These are phyloP conservation scores for Corynespora cassiicola DNA, from an alignment of 2,329 filamentous ascomycete genomes.

Conservation along the genomic window DNA sequence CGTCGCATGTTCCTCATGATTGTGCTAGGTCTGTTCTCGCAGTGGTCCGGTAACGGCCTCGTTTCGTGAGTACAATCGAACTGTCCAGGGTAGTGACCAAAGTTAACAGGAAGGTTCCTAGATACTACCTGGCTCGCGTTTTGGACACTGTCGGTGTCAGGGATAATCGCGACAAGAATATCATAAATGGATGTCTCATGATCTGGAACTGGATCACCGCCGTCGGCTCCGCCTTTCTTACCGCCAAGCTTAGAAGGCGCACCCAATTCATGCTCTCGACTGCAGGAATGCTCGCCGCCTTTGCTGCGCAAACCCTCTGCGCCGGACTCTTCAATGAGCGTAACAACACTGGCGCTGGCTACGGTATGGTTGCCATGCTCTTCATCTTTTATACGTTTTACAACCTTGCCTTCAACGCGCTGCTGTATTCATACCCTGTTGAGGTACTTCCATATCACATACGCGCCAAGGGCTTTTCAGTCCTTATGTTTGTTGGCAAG, in stretches of 20 bases:
- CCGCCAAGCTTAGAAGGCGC: no score
- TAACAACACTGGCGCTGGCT: conserved; percentile 40
- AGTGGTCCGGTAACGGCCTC: no score
- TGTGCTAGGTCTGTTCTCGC: conserved; percentile 57
- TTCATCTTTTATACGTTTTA: conserved; percentile 62
- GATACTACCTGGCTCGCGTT: conserved; percentile 28
- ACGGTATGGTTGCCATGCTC: conserved; percentile 56
- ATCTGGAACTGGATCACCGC: no score
- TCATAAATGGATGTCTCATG: no score
- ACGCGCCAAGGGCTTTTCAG: conserved; percentile 32
- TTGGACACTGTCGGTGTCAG: no score
- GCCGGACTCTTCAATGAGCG: no score
- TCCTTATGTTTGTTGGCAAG: conserved; percentile 15
- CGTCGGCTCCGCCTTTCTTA: no score
- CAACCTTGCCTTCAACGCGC: conserved; percentile 47
- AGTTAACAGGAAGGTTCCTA: no score
- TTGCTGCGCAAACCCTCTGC: no score
- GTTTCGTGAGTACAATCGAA: no score
- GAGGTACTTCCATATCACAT: conserved; percentile 38
- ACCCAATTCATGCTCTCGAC: conserved; percentile 50
- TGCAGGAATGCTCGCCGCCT: conserved; percentile 51
- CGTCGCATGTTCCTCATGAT: conserved; percentile 63
- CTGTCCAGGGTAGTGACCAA: no score
- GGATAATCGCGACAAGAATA: no score
- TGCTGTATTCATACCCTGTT: conserved; percentile 33